Evolutionary conservation across 352 stramenopile genomes (phyloP).

Genomic region (Phytophthora palmivora): DNA sequence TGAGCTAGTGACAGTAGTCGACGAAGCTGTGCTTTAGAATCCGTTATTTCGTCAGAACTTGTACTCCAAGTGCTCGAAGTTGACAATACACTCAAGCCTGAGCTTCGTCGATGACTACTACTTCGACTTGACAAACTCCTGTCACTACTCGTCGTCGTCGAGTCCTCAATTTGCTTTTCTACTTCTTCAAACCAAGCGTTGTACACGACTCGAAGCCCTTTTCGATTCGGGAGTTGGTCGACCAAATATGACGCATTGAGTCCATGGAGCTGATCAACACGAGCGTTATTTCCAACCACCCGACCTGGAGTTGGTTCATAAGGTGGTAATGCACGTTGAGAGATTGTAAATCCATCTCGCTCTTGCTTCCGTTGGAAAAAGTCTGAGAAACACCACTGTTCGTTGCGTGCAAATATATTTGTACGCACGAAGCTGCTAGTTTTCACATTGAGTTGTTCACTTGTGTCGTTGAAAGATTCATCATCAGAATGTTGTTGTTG

Average conservation of each 20-base stretch:
- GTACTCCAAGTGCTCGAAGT: constrained; percentile 9
- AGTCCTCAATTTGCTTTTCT: constrained; percentile 2
- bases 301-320: constrained; percentile 24
- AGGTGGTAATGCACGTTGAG: constrained; percentile 33
- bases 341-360: constrained; percentile 42
- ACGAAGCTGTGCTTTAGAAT: constrained; percentile 30
- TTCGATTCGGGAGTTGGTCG: constrained; percentile 39
- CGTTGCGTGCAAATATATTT: constrained; percentile 36
- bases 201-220: constrained; percentile 48
- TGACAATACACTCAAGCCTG: background rate
- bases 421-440: constrained; percentile 44
- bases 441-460: constrained; percentile 43
- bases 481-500: constrained; percentile 4
- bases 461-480: constrained; percentile 7
- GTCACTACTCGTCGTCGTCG: background rate
- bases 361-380: constrained; percentile 39
- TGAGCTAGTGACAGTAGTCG: background rate
- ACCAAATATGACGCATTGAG: constrained; percentile 45
- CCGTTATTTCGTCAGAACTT: background rate
- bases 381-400: constrained; percentile 49
- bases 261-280: constrained; percentile 48
- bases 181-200: constrained; percentile 38
- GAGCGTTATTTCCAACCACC: constrained; percentile 25
- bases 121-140: constrained; percentile 25
- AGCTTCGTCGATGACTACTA: constrained; percentile 15